Conservation (phyloP, 2,329 filamentous ascomycete species). For the Aspergillus novofumigatus region DNA sequence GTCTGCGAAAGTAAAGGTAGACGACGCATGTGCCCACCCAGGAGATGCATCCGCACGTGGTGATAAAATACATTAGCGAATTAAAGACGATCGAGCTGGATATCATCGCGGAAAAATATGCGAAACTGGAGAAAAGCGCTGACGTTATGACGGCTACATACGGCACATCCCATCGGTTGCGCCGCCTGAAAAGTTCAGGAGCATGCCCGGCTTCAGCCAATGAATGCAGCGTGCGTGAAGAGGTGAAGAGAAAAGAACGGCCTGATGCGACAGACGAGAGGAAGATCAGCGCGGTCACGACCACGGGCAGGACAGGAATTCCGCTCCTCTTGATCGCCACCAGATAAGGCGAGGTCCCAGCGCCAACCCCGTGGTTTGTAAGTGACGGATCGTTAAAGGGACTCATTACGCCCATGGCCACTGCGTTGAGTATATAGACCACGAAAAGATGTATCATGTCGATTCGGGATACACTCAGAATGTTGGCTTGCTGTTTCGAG, state of each 20-base stretch:
- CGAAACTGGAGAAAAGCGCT: conserved; percentile 57
- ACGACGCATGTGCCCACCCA: conserved; percentile 62
- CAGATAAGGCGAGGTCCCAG: conserved; percentile 47
- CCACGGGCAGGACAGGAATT: conserved; percentile 58
- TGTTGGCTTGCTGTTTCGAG: conserved; percentile 43
- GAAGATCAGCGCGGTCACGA: conserved; percentile 71
- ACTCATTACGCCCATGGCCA: conserved; percentile 58
- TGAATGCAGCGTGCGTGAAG: conserved; percentile 62
- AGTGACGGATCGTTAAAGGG: conserved; percentile 52
- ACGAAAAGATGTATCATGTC: conserved; percentile 55
- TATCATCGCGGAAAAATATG: conserved; percentile 62
- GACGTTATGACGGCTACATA: conserved; percentile 55
- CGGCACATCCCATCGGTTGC: conserved; percentile 59
- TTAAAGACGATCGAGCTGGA: conserved; percentile 59
- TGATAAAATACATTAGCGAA: conserved; percentile 67
- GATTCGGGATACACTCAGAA: conserved; percentile 50
- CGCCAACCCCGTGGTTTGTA: conserved; percentile 50
- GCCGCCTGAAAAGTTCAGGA: conserved; percentile 54
- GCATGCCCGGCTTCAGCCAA: conserved; percentile 62
- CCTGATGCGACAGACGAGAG: conserved; percentile 74
- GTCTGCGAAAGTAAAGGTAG: conserved; percentile 54
- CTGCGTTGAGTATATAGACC: conserved; percentile 55
- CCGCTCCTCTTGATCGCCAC: conserved; percentile 49
- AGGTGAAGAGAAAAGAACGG: conserved; percentile 71
- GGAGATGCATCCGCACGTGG: conserved; percentile 64